phyloP scores from a whole-genome alignment of 495 filamentous ascomycete species.

The Halenospora varia region DNA sequence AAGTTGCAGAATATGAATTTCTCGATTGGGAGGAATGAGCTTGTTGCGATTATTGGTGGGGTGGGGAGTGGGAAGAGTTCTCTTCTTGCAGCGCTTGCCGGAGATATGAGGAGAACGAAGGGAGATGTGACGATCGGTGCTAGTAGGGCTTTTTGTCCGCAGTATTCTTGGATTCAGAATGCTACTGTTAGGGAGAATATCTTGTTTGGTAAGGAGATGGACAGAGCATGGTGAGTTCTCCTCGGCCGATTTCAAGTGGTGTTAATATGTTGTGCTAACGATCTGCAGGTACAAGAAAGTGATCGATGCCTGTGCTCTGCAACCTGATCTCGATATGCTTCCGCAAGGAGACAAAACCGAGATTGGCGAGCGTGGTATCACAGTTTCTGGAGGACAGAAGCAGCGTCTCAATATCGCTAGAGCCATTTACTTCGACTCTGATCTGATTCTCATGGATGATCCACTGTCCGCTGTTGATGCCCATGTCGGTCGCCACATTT shows the following conservation, averaged over 20 bases:
- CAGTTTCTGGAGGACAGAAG: conserved; percentile 80
- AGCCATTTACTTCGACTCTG: conserved; percentile 80
- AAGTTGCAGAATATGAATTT: conserved; percentile 72
- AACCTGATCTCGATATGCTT: conserved; percentile 71
- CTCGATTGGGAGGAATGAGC: conserved; percentile 71
- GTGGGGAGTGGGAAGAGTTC: conserved; percentile 94
- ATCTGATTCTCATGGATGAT: conserved; percentile 82
- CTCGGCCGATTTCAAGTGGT: no score
- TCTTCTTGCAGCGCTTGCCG: conserved; percentile 81
- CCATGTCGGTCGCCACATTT: conserved; percentile 89
- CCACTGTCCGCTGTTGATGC: conserved; percentile 80
- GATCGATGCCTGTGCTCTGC: conserved; percentile 63
- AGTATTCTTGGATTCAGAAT: conserved; percentile 98
- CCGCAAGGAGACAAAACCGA: conserved; percentile 69
- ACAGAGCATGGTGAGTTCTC: conserved; percentile 46
- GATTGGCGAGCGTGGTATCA: conserved; percentile 78
- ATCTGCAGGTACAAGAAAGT: conserved; percentile 34
- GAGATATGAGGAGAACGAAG: conserved; percentile 83
- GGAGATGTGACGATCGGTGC: conserved; percentile 74
- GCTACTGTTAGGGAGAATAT: conserved; percentile 83
- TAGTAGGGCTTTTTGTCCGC: conserved; percentile 82
- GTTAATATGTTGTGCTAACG: no score
- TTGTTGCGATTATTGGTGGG: conserved; percentile 85
- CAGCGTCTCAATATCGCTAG: conserved; percentile 80
- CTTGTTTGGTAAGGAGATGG: conserved; percentile 77